Evolutionary conservation across 768 basidiomycete genomes (phyloP), one percentile per base, ranked within the genome.

Genomic region (Trametes punicea): DNA sequence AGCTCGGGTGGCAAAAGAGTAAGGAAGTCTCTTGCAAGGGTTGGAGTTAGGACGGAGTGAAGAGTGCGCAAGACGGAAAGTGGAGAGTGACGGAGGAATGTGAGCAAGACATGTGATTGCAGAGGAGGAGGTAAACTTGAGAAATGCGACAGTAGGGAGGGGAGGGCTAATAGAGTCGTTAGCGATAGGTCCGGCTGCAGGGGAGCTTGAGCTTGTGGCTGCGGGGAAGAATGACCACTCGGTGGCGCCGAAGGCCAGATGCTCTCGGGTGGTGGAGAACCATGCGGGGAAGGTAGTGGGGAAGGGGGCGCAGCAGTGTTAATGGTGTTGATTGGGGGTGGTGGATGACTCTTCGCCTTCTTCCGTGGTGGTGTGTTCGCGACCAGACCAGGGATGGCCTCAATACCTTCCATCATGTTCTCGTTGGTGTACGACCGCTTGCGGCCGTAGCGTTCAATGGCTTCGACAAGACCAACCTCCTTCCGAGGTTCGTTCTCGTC

Each of bases 51-150:
- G 64, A 98, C 89, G 31, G 88, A 85, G 66, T 95, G 88, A 15
- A 98, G 73, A 1, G 89, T 90, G 48, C 96, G 88, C 25, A 99
- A 79, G 33, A 98, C 96, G 4, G 93, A 87, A 18, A 96, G 81
- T 2, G 94, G 87, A 4, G 94, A 93, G 64, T 95, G 92, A 57
- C 93, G 88, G 29, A 99, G 77, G 55, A 98, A 83, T 23, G 93
- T 93, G 64, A 98, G 84, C 51, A 98, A 82, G 65, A 97, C 84
- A 70, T 98, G 94, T 4, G 93, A 93, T 73, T 98, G 96, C 11
- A 98, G 75, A 7, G 83, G 78, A 9, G 87, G 77, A 0, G 95
- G 93, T 23, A 98, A 78, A 51, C 71, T 77, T 26, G 84, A 83
- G 73, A 94, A 98, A 61, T 94, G 89, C 6, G 80, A 71, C 13